Evolutionary conservation across 345 rosid species (phyloP).

Genomic region (Capsella bursapastoris): DNA sequence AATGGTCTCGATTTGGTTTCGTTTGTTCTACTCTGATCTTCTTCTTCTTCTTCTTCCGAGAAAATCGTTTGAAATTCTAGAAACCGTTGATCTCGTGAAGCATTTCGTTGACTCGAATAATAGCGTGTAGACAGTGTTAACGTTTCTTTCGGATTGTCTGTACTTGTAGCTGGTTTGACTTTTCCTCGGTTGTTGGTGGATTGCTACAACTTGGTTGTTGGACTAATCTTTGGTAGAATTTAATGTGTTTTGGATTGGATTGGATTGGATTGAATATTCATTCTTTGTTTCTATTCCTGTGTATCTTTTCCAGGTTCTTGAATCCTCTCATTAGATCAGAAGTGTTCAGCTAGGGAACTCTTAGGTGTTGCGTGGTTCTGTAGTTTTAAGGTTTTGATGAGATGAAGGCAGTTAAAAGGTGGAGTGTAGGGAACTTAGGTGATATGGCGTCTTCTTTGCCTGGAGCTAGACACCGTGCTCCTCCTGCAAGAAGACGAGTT

Average conservation of each 20-base stretch:
- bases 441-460: slow-evolving; percentile 69
- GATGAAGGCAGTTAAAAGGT: slow-evolving; percentile 76
- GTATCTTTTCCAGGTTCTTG: slow-evolving; percentile 26
- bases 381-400: slow-evolving; percentile 30
- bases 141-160: not conserved
- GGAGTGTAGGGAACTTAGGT: slow-evolving; percentile 74
- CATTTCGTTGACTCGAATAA: slow-evolving; percentile 1
- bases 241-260: not conserved
- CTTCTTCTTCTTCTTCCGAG: slow-evolving; percentile 27
- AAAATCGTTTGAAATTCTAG: slow-evolving; percentile 4
- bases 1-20: not conserved
- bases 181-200: slow-evolving; percentile 12
- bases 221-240: slow-evolving; percentile 13
- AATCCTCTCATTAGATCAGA: not conserved
- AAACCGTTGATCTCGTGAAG: slow-evolving; percentile 27
- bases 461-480: slow-evolving; percentile 69
- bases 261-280: not conserved
- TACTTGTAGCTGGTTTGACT: slow-evolving; percentile 35
- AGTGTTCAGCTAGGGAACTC: not conserved
- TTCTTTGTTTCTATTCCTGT: slow-evolving; percentile 26
- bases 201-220: slow-evolving; percentile 21
- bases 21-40: not conserved
- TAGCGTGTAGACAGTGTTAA: not conserved
- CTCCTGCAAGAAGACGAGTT: slow-evolving; percentile 73
- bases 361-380: slow-evolving; percentile 24